phyloP scores from a whole-genome alignment of 352 stramenopile species.

The Phytophthora multivora region DNA sequence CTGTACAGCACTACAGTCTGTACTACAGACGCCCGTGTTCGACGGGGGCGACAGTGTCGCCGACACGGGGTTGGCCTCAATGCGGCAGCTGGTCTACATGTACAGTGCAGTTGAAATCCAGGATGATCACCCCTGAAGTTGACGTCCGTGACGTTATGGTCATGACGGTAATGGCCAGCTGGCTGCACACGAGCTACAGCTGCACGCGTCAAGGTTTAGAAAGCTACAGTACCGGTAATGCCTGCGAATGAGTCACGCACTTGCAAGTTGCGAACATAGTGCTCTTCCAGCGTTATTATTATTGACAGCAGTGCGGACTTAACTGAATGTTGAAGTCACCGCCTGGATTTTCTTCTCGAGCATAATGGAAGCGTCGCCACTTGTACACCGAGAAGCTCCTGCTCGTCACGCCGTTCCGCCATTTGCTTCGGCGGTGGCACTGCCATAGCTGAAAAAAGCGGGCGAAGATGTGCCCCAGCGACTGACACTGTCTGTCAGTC shows the following conservation, averaged over 20 bases:
- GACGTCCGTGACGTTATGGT: neutral
- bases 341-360: slow-evolving; percentile 1
- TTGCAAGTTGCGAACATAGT: neutral
- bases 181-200: neutral
- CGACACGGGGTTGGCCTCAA: no score
- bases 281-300: slow-evolving; percentile 3
- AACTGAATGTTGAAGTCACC: slow-evolving; percentile 2
- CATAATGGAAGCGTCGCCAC: neutral
- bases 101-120: no score
- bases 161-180: slow-evolving; percentile 10
- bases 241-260: neutral
- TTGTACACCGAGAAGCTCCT: neutral
- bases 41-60: no score
- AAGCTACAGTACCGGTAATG: neutral
- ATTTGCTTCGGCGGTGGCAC: neutral
- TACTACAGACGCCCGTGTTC: no score
- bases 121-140: neutral
- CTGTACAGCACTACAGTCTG: no score
- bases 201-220: neutral
- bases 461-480: slow-evolving; percentile 2
- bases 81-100: no score
- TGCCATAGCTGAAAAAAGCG: slow-evolving; percentile 4
- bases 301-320: slow-evolving; percentile 2
- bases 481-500: no score
- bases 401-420: neutral